These are phyloP conservation scores for Lyophyllum atratum DNA, from an alignment of 768 basidiomycete species.

Conservation along the genomic window DNA sequence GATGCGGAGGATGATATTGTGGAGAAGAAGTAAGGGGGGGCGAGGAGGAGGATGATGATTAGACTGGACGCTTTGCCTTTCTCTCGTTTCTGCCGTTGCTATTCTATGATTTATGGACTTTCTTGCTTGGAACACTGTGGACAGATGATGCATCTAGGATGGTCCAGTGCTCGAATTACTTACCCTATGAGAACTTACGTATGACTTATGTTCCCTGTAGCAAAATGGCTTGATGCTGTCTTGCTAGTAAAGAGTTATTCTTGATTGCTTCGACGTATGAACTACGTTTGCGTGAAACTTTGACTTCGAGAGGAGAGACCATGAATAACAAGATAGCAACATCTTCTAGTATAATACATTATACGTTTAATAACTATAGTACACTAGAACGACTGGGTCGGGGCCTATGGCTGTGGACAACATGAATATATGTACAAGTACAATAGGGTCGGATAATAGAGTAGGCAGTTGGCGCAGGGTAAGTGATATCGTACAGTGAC, in stretches of 20 bases:
- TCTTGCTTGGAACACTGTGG: not conserved
- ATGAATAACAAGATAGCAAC: no score
- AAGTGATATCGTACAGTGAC: not conserved
- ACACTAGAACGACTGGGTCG: no score
- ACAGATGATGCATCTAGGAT: not conserved
- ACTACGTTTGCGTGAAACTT: no score
- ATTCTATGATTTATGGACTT: conserved; percentile 11
- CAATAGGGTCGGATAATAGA: not conserved
- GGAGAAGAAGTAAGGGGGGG: conserved; percentile 22
- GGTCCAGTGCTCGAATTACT: not conserved
- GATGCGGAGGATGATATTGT: conserved; percentile 81
- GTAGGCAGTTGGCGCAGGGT: not conserved
- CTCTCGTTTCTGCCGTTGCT: not conserved
- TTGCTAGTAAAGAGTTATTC: not conserved
- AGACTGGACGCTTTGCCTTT: not conserved
- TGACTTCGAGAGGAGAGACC: no score
- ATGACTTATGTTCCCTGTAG: not conserved
- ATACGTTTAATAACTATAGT: not conserved
- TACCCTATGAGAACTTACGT: not conserved
- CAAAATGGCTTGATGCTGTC: not conserved
- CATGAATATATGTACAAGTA: not conserved
- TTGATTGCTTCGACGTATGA: no score
- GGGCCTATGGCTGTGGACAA: not conserved
- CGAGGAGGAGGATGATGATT: not conserved
- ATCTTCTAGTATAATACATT: not conserved